phyloP scores from a whole-genome alignment of 2,329 filamentous ascomycete species.

The Sarocladiaceae sp. region DNA sequence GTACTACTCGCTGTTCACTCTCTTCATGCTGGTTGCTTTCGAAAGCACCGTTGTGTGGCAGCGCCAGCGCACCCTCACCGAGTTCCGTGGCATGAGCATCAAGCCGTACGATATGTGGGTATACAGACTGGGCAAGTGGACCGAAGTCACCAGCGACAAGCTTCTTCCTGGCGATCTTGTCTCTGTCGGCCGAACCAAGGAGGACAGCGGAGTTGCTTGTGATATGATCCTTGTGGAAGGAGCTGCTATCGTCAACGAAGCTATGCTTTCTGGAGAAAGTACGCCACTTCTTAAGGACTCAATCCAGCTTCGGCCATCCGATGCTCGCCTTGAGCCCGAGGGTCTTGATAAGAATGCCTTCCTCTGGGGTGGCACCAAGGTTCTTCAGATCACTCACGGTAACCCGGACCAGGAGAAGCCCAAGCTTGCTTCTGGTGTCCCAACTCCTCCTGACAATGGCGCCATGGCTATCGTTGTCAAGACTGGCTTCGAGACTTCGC shows the following conservation, averaged over 20 bases:
- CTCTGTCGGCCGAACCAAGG: slow-evolving; percentile 89
- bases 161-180: slow-evolving; percentile 91
- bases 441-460: slow-evolving; percentile 84
- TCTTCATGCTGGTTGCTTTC: slow-evolving; percentile 97
- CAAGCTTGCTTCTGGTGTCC: slow-evolving; percentile 71
- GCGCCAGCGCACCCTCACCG: slow-evolving; percentile 87
- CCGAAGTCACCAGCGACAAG: slow-evolving; percentile 83
- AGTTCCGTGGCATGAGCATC: slow-evolving; percentile 99
- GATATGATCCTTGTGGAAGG: slow-evolving; percentile 96
- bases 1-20: slow-evolving; percentile 99
- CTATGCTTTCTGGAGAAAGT: slow-evolving; percentile 97
- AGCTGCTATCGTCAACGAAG: slow-evolving; percentile 96
- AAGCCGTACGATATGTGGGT: slow-evolving; percentile 96
- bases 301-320: slow-evolving; percentile 78
- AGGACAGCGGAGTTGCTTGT: slow-evolving; percentile 94
- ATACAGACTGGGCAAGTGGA: slow-evolving; percentile 83
- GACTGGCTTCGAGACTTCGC: slow-evolving; percentile 97
- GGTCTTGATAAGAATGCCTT: slow-evolving; percentile 96
- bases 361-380: slow-evolving; percentile 95
- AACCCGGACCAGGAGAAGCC: slow-evolving; percentile 70
- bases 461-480: slow-evolving; percentile 93
- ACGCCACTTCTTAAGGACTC: slow-evolving; percentile 97
- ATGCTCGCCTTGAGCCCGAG: slow-evolving; percentile 78
- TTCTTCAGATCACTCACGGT: slow-evolving; percentile 89
- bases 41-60: slow-evolving; percentile 99